phyloP scores from a whole-genome alignment of 257 asterid species.

The Scutellaria minor region DNA sequence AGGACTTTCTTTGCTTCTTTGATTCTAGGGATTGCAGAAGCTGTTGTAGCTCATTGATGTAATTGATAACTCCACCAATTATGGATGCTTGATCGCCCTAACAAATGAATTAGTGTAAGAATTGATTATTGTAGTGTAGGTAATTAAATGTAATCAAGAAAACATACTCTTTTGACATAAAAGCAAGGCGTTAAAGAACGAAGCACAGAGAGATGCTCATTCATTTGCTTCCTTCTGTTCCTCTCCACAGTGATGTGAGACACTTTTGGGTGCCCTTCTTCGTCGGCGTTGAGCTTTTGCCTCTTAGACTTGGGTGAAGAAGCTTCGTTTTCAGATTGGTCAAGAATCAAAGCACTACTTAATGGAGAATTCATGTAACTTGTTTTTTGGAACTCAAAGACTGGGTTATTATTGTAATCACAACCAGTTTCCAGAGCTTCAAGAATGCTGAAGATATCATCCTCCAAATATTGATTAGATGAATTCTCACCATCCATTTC shows the following conservation, averaged over 20 bases:
- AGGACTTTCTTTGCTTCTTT: constrained; percentile 83
- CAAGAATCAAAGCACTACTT: constrained; percentile 31
- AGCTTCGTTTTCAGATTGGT: constrained; percentile 45
- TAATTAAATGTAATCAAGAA: no score
- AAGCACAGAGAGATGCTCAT: constrained; percentile 69
- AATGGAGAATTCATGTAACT: constrained; percentile 34
- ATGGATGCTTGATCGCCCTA: constrained; percentile 98
- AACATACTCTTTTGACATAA: constrained; percentile 69
- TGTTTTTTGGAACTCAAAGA: constrained; percentile 57
- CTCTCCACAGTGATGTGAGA: constrained; percentile 83
- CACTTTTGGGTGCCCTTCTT: constrained; percentile 50
- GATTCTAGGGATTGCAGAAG: constrained; percentile 73
- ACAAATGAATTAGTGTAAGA: constrained; percentile 7
- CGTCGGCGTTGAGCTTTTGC: constrained; percentile 48
- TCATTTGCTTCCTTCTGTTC: constrained; percentile 88
- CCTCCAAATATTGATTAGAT: constrained; percentile 46
- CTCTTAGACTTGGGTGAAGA: constrained; percentile 51
- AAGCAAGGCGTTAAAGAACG: constrained; percentile 88
- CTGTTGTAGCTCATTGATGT: constrained; percentile 87
- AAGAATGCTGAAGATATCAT: constrained; percentile 73
- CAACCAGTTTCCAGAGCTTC: constrained; percentile 54
- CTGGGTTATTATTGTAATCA: no score
- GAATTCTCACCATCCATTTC: constrained; percentile 54
- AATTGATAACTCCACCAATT: constrained; percentile 87
- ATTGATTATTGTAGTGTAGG: no score